Evolutionary conservation across 257 asterid species (phyloP), one percentile per base, ranked within the genome.

Genomic region (Solanum medicagineum): DNA sequence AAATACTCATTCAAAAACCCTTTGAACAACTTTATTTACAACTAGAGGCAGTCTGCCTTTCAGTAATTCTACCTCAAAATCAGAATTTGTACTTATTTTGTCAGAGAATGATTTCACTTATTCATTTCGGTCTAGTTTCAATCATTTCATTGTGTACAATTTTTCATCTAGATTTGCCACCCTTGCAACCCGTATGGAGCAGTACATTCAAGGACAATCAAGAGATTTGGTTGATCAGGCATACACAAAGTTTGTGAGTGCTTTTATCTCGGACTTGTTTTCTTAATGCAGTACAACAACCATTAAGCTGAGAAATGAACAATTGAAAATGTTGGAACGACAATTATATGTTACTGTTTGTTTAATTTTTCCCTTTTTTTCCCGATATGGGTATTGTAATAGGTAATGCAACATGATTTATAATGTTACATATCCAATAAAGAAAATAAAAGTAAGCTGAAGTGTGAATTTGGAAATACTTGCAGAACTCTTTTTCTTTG

Each of bases 191-290:
- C 98, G 98, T 86, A 97, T 97, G 99, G 99, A 97, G 92, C 99
- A 95, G 91, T 97, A 94, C 90, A 94, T 95, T 85, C 98, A 97
- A 88, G 99, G 99, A 81, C 97, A 94, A 86, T 95, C 99, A 7
- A 92, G 99, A 89, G 98, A 97, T 91, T 94, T 95, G 92, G 99
- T 97, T 74, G 99, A 97, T 91, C 98, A 97, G 91, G 99, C 99
- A 85, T 97, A 97, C 86, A 88, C 91, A 66, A 95, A 95, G 90
- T 87, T 95, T 86, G 99, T 95, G 88, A 85, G 99, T 91, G 84
- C 86, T 85, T 26, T 45, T 49, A 81, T 55, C 40, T 44, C 22
- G 10, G 17, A 45, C 47, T n/a, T 26, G 81, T 62, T 47, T 16
- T 84, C 60, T 84, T 69, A 32, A 47, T 70, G 83, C 77, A 49